Conservation (phyloP, 1,284 basidiomycete species). For the Apiotrichum mycotoxinovorans region DNA sequence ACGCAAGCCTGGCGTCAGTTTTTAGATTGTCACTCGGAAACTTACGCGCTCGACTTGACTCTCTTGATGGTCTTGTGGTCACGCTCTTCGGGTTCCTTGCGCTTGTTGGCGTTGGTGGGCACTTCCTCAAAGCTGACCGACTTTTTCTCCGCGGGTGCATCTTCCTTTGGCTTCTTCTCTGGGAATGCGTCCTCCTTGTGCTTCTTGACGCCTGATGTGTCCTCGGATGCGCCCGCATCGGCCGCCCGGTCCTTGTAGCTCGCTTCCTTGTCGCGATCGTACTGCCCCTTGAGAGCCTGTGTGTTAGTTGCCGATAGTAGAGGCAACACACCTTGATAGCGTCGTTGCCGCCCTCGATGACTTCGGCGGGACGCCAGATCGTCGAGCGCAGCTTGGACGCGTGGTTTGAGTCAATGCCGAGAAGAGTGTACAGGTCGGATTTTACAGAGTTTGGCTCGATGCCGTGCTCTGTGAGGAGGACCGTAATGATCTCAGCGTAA, state of each 20-base stretch:
- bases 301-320: background rate
- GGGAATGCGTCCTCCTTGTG: background rate
- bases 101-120: background rate
- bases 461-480: slow-evolving; percentile 31
- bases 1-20: slow-evolving; percentile 16
- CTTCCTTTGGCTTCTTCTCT: background rate
- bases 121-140: slow-evolving; percentile 3
- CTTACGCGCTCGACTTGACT: slow-evolving; percentile 21
- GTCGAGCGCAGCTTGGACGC: slow-evolving; percentile 37
- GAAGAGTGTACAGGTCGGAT: slow-evolving; percentile 43
- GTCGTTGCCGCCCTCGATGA: slow-evolving; percentile 22
- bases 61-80: slow-evolving; percentile 7
- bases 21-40: background rate
- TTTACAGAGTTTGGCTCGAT: slow-evolving; percentile 34
- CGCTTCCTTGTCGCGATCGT: slow-evolving; percentile 12
- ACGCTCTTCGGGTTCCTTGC: background rate
- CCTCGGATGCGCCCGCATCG: background rate
- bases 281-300: slow-evolving; percentile 21
- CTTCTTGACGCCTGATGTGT: background rate
- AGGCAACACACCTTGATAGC: slow-evolving; percentile 22
- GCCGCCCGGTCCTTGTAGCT: background rate
- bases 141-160: background rate
- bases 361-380: slow-evolving; percentile 32
- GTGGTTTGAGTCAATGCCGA: slow-evolving; percentile 48
- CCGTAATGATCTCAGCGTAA: slow-evolving; percentile 21